These are phyloP conservation scores for Aspergillus bertholletiae DNA, from an alignment of 495 filamentous ascomycete species.

Conservation along the genomic window DNA sequence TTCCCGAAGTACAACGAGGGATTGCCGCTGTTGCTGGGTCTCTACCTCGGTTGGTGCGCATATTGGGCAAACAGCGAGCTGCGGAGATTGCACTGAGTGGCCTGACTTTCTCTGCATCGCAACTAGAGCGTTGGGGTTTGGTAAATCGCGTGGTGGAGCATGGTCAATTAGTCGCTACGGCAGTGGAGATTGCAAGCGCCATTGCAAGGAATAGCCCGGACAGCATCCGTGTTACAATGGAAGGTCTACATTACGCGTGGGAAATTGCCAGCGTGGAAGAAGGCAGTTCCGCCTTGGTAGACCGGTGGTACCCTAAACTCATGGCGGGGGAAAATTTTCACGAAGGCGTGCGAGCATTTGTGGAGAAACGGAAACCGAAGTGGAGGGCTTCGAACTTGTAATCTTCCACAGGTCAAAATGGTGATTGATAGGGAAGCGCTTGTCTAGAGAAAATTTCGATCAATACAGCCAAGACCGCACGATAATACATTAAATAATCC, in stretches of 20 bases:
- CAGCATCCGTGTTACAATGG: slow-evolving; percentile 60
- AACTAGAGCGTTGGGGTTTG: slow-evolving; percentile 64
- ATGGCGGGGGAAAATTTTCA: slow-evolving; percentile 67
- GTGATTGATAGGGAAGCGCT: background rate
- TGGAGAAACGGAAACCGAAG: slow-evolving; percentile 68
- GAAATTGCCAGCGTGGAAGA: slow-evolving; percentile 62
- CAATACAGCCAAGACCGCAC: no score
- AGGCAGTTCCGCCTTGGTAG: slow-evolving; percentile 53
- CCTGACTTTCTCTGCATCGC: slow-evolving; percentile 49
- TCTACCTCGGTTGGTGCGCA: slow-evolving; percentile 68
- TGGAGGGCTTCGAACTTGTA: slow-evolving; percentile 76
- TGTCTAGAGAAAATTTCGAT: no score
- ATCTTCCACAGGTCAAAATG: background rate
- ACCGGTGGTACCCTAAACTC: slow-evolving; percentile 57
- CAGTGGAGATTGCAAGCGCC: slow-evolving; percentile 38
- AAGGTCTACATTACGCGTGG: slow-evolving; percentile 66
- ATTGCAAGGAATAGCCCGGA: slow-evolving; percentile 60
- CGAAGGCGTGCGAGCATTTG: slow-evolving; percentile 76
- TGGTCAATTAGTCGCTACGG: slow-evolving; percentile 40
- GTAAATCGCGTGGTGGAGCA: slow-evolving; percentile 53
- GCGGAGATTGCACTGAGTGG: slow-evolving; percentile 70
- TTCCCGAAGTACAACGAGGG: slow-evolving; percentile 69
- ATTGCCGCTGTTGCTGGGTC: slow-evolving; percentile 68
- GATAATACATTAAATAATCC: no score
- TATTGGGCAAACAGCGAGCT: slow-evolving; percentile 63